Percentiles rank a stretch among this genome's conserved stretches.
These are phyloP conservation scores for Medicago ruthenica DNA, from an alignment of 306 rosid species.

Conservation along the genomic window DNA sequence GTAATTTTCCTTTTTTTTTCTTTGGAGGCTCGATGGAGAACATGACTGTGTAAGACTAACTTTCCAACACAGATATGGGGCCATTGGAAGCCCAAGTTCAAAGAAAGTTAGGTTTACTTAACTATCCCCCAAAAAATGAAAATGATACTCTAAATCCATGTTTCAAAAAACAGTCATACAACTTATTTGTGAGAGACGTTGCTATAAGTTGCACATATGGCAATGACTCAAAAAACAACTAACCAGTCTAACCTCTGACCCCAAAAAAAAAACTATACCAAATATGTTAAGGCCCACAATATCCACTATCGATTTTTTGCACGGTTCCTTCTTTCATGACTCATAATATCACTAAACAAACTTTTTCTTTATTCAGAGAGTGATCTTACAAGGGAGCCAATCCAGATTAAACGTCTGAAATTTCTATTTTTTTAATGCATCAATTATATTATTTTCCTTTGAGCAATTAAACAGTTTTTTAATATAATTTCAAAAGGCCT, in stretches of 20 bases:
- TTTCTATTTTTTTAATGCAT: not conserved
- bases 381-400: constrained; percentile 41
- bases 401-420: not conserved
- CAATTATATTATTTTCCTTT: not conserved
- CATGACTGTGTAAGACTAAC: constrained; percentile 31
- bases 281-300: constrained; percentile 40
- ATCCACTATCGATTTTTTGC: constrained; percentile 18
- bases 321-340: constrained; percentile 30
- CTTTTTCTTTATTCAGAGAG: constrained; percentile 32
- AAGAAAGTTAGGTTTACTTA: constrained; percentile 43
- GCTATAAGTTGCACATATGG: constrained; percentile 38
- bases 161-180: constrained; percentile 11
- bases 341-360: constrained; percentile 33
- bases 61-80: constrained; percentile 48
- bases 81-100: constrained; percentile 51
- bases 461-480: too few species aligned
- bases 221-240: constrained; percentile 50
- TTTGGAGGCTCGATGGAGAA: constrained; percentile 29
- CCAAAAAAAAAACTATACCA: constrained; percentile 24
- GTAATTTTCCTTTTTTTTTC: not conserved
- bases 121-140: constrained; percentile 39
- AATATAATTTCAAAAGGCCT: not conserved
- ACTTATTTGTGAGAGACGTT: constrained; percentile 34
- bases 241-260: not conserved
- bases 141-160: constrained; percentile 6